Conservation (phyloP, 495 filamentous ascomycete genomes). For the Chlorociboria aeruginascens region DNA sequence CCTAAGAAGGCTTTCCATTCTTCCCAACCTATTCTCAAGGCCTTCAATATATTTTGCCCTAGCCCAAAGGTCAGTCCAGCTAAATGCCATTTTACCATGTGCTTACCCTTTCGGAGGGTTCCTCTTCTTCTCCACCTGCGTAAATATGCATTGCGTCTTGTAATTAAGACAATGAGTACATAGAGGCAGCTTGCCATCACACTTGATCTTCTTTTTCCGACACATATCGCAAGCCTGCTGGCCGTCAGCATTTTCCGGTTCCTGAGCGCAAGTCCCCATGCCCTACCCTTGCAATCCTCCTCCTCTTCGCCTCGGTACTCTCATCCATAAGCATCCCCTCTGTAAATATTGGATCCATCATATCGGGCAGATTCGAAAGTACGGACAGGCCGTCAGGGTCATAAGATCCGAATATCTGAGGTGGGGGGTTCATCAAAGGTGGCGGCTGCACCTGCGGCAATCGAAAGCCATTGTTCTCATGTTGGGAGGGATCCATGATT, state of each 20-base stretch:
- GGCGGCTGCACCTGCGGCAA: slow-evolving; percentile 44
- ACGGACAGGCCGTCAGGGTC: slow-evolving; percentile 48
- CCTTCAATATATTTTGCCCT: slow-evolving; percentile 95
- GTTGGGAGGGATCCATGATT: slow-evolving; percentile 6
- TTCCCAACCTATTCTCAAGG: slow-evolving; percentile 81
- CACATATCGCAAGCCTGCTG: slow-evolving; percentile 94
- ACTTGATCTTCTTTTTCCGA: slow-evolving; percentile 99
- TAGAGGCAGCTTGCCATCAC: slow-evolving; percentile 88
- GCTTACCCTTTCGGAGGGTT: slow-evolving; percentile 78
- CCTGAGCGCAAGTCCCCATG: background rate
- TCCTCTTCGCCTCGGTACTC: slow-evolving; percentile 79
- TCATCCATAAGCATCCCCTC: slow-evolving; percentile 42
- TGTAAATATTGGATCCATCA: slow-evolving; percentile 49
- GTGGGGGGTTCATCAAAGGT: slow-evolving; percentile 49
- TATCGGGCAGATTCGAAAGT: slow-evolving; percentile 29
- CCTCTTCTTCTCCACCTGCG: slow-evolving; percentile 96
- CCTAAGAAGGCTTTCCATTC: slow-evolving; percentile 85
- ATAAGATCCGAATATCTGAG: slow-evolving; percentile 59
- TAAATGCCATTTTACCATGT: slow-evolving; percentile 18
- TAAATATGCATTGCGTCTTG: slow-evolving; percentile 96
- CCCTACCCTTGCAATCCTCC: slow-evolving; percentile 81
- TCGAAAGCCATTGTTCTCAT: slow-evolving; percentile 32
- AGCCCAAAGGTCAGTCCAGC: slow-evolving; percentile 27
- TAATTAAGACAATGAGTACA: slow-evolving; percentile 97
- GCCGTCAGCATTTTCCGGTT: slow-evolving; percentile 16